A percentile compares a stretch with the other conserved stretches of the same genome.
These are phyloP conservation scores for Rhizophora apiculata DNA, from an alignment of 345 rosid species.

Conservation along the genomic window DNA sequence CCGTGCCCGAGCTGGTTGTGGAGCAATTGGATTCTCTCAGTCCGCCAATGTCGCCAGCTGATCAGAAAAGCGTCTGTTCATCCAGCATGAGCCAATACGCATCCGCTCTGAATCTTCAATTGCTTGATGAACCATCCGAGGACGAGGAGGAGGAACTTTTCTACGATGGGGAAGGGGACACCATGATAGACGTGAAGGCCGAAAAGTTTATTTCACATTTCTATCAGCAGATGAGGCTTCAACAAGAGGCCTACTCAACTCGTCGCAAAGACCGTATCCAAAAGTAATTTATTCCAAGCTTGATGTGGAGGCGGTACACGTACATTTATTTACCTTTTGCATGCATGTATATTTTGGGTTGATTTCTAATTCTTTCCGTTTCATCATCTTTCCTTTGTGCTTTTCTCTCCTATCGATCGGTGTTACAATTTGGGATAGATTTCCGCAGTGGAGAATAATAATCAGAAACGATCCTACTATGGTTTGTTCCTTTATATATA, in stretches of 20 bases:
- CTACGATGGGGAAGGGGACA: slow-evolving; percentile 14
- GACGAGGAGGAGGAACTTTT: slow-evolving; percentile 12
- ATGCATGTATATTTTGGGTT: too few relatives aligned
- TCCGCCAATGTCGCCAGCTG: slow-evolving; percentile 17
- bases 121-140: slow-evolving; percentile 5
- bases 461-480: background rate
- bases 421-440: background rate
- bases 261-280: background rate
- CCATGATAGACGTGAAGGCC: slow-evolving; percentile 24
- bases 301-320: background rate
- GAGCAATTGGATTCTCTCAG: slow-evolving; percentile 29
- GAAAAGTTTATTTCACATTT: slow-evolving; percentile 27
- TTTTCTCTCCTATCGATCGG: background rate
- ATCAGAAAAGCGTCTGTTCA: slow-evolving; percentile 3
- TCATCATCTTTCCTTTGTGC: background rate
- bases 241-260: background rate
- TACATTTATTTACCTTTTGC: too few relatives aligned
- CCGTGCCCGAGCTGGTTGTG: background rate
- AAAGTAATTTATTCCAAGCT: background rate
- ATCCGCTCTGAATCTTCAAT: slow-evolving; percentile 23
- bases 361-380: background rate
- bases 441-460: background rate
- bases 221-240: slow-evolving; percentile 25
- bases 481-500: background rate
- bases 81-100: slow-evolving; percentile 16